Base-by-base conservation (phyloP, 768 basidiomycete species). In the Serendipita indica region DNA sequence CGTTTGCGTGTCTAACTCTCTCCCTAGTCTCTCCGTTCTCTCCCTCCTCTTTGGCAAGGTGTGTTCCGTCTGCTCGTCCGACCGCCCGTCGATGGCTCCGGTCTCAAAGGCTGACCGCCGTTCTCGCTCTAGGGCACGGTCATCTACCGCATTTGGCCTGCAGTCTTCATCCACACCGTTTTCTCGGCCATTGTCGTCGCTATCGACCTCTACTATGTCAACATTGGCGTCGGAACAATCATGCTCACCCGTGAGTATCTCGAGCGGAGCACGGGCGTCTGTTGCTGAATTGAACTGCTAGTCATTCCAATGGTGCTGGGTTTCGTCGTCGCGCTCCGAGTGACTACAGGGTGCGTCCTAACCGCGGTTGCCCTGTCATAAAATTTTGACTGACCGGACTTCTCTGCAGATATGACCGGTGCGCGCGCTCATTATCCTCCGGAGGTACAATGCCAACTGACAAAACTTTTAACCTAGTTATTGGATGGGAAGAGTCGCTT, bases 111-210 rank as follows among this genome's bases (percentile, higher is more conserved):
- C n/a, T n/a, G n/a, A n/a, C n/a, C n/a, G n/a, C 10, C 20, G 28
- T n/a, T 27, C n/a, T n/a, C 4, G 34, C 32, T 32, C 18, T 41
- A 59, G 41, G 20, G 58, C 27, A 20, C 27, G 58, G 18, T 59
- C 41, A 73, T 82, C 12, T 82, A 79, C 77, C 73, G 76, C 57
- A 81, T 82, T 63, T 84, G 81, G 81, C 81, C 81, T 1, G 80
- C 81, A 0, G 80, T 82, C 1, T 62, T 81, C n/a, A 65, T 83
- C 25, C 78, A 83, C 65, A 81, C 81, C 3, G 54, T 72, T 3
- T 80, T 82, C 63, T 79, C 81, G 3, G 75, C 73, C 18, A 72
- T 77, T 78, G 63, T 75, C 12, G 64, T 72, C 22, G 66, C 81
- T 30, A 68, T 71, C 32, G 76, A 81, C 54, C 80, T 79, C 0